Evolutionary conservation across 164 flowering plant species (phyloP).

Genomic region (Dillenia turbinata): DNA sequence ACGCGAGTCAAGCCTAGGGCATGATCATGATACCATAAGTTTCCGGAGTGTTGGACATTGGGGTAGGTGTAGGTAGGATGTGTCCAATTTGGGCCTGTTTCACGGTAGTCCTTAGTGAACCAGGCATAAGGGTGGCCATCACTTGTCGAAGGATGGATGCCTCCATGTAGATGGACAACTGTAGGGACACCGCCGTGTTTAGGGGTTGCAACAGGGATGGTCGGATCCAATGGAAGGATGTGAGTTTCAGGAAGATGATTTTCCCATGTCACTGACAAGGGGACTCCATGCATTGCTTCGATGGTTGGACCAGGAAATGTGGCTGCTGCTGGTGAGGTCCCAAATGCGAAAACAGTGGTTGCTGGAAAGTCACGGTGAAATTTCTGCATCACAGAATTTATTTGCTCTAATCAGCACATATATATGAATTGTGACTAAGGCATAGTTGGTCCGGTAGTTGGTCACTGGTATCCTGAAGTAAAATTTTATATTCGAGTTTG

Average conservation of each 20-base stretch:
- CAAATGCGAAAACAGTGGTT: slow-evolving; percentile 43
- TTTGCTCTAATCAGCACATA: too few relatives aligned
- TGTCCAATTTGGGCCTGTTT: slow-evolving; percentile 37
- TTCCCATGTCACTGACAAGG: slow-evolving; percentile 35
- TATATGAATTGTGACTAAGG: too few relatives aligned
- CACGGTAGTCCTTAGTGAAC: slow-evolving; percentile 38
- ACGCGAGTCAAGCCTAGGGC: slow-evolving; percentile 47
- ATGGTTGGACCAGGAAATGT: slow-evolving; percentile 52
- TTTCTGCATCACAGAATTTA: not conserved
- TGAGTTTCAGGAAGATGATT: slow-evolving; percentile 45
- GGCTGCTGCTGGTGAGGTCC: slow-evolving; percentile 24
- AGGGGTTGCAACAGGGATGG: slow-evolving; percentile 38
- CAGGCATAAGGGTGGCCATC: slow-evolving; percentile 40
- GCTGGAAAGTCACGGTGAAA: slow-evolving; percentile 40
- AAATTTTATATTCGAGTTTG: too few relatives aligned
- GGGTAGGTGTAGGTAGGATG: slow-evolving; percentile 21
- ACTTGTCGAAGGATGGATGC: slow-evolving; percentile 32
- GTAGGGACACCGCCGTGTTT: slow-evolving; percentile 36
- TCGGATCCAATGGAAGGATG: slow-evolving; percentile 53
- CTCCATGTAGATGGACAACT: slow-evolving; percentile 50
- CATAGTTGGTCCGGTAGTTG: too few relatives aligned
- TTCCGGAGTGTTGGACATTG: slow-evolving; percentile 41
- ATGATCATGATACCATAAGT: slow-evolving; percentile 52
- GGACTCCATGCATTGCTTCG: slow-evolving; percentile 34
- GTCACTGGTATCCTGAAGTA: too few relatives aligned